Percentiles rank a stretch among this genome's conserved stretches.
These are phyloP conservation scores for Limtongozyma cylindracea DNA, from an alignment of 805 yeast species.

Conservation along the genomic window DNA sequence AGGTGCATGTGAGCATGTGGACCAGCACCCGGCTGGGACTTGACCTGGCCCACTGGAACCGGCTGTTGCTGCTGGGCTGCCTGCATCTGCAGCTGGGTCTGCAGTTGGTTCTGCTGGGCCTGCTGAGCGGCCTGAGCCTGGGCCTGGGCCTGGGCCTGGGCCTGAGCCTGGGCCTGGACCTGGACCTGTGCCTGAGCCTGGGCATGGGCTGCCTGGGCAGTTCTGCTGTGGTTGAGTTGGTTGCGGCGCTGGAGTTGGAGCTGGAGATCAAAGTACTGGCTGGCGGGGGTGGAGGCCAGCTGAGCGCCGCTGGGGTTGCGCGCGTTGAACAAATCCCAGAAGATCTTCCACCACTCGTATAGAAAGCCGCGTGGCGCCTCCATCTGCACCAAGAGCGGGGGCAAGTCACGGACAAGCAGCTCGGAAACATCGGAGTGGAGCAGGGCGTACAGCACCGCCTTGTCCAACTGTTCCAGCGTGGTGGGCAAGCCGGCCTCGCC, in stretches of 20 bases:
- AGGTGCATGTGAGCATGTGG: constrained; percentile 3
- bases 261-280: too few relatives aligned
- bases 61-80: constrained; percentile 17
- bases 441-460: too few relatives aligned
- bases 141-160: too few relatives aligned
- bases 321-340: constrained; percentile 84
- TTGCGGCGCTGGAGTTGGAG: too few relatives aligned
- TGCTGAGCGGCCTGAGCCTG: too few relatives aligned
- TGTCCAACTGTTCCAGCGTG: constrained; percentile 1
- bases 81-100: constrained; percentile 30
- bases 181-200: too few relatives aligned
- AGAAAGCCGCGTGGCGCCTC: constrained; percentile 77
- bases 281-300: too few relatives aligned
- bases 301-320: constrained; percentile 23
- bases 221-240: too few relatives aligned
- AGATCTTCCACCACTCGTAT: constrained; percentile 90
- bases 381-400: constrained; percentile 26
- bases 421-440: constrained; percentile 1
- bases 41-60: not conserved
- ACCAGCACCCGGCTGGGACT: not conserved
- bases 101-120: constrained; percentile 45
- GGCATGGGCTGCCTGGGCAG: too few relatives aligned
- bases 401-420: constrained; percentile 14
- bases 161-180: too few relatives aligned
- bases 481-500: constrained; percentile 50